These are phyloP conservation scores for Lagenaria siceraria DNA, from an alignment of 306 rosid genomes.

Conservation along the genomic window DNA sequence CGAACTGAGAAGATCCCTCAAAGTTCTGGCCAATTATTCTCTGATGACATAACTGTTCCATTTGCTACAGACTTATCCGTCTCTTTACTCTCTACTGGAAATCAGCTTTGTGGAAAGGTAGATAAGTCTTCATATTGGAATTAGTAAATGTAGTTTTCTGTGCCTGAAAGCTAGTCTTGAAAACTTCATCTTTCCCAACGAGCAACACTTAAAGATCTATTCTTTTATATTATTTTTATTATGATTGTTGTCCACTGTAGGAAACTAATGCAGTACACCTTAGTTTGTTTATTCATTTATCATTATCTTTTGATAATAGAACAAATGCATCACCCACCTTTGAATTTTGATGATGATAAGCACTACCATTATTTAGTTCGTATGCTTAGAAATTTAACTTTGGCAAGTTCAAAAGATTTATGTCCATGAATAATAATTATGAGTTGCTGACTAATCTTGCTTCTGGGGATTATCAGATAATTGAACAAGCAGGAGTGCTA, in stretches of 20 bases:
- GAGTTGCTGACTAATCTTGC: constrained; percentile 2
- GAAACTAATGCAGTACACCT: background rate
- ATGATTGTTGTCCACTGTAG: background rate
- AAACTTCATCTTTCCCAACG: background rate
- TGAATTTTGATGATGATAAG: constrained; percentile 2
- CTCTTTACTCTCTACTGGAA: constrained; percentile 12
- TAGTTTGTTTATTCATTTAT: background rate
- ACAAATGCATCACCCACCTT: background rate
- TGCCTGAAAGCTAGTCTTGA: background rate
- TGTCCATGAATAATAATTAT: constrained; percentile 1
- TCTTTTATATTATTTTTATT: background rate
- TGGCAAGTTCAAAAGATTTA: background rate
- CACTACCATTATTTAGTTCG: background rate
- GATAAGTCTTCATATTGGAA: background rate
- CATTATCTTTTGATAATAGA: background rate
- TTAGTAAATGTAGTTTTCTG: background rate
- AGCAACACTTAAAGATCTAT: background rate
- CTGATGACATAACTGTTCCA: constrained; percentile 15
- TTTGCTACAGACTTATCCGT: constrained; percentile 13
- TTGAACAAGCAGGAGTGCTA: constrained; percentile 20
- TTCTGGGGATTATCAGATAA: constrained; percentile 23
- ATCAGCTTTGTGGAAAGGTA: constrained; percentile 43
- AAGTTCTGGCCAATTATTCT: constrained; percentile 26
- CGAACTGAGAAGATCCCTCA: constrained; percentile 25
- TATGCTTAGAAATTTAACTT: background rate